Conservation (phyloP, 768 basidiomycete species). For the Rubroboletus satanas region DNA sequence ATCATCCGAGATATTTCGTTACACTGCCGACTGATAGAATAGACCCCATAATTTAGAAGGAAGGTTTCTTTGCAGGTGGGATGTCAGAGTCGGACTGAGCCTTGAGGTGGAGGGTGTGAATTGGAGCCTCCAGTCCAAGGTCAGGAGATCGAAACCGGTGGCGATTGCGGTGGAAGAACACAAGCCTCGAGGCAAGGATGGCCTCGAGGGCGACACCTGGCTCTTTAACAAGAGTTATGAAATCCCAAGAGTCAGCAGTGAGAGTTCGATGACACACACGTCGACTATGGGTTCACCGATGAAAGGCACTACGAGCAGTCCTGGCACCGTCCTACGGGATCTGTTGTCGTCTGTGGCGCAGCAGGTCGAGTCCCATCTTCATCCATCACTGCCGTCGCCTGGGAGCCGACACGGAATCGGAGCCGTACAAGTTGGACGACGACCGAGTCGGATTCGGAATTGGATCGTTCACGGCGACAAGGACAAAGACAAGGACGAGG, state of each 20-base stretch:
- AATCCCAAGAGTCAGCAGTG: too few relatives aligned
- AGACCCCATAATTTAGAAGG: constrained; percentile 9
- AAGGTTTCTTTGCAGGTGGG: neutral
- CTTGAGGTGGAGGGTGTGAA: neutral
- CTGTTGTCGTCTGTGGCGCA: constrained; percentile 24
- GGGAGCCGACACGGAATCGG: neutral
- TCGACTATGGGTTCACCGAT: neutral
- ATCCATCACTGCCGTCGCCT: neutral
- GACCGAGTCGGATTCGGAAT: constrained; percentile 13
- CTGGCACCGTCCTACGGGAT: constrained; percentile 10
- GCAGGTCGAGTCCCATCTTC: constrained; percentile 23
- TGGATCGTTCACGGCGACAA: constrained; percentile 9
- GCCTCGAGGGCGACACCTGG: too few relatives aligned
- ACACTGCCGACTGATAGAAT: constrained; percentile 7
- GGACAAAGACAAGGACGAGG: neutral
- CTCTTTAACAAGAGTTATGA: too few relatives aligned
- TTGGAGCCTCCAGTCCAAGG: neutral
- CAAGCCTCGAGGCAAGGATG: too few relatives aligned
- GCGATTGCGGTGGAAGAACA: too few relatives aligned
- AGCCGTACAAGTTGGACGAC: neutral
- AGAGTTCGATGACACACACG: too few relatives aligned
- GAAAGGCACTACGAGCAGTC: neutral
- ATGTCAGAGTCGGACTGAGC: neutral
- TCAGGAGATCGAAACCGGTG: neutral
- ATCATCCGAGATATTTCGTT: neutral